These are phyloP conservation scores for Coemansia sp. DNA, from an alignment of 371 early-diverging fungal species.

Conservation along the genomic window DNA sequence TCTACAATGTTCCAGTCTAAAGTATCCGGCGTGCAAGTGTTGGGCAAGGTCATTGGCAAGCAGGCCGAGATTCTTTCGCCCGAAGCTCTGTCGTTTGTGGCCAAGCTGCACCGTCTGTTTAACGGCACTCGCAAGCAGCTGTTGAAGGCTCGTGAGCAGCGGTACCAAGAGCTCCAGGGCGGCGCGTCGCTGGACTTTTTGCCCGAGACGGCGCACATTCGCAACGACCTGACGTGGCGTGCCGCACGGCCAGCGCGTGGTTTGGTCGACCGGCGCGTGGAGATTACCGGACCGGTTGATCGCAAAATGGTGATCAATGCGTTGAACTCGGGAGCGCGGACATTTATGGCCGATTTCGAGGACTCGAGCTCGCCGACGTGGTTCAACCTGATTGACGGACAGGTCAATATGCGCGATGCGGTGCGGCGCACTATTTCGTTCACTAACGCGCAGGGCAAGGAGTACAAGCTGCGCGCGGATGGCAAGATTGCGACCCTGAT, in stretches of 20 bases:
- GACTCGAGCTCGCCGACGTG: conserved; percentile 95
- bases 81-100: conserved; percentile 77
- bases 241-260: conserved; percentile 90
- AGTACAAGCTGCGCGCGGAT: conserved; percentile 79
- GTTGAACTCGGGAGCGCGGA: conserved; percentile 85
- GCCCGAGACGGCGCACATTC: conserved; percentile 85
- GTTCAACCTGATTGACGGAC: conserved; percentile 83
- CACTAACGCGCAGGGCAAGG: conserved; percentile 84
- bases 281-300: conserved; percentile 97
- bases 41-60: conserved; percentile 60
- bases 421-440: conserved; percentile 80
- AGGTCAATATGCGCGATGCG: conserved; percentile 92
- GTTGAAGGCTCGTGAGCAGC: conserved; percentile 67
- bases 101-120: conserved; percentile 82
- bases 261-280: conserved; percentile 87
- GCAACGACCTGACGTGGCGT: conserved; percentile 84
- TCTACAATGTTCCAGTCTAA: conserved; percentile 43
- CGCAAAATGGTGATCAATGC: conserved; percentile 98
- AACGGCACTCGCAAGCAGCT: conserved; percentile 80
- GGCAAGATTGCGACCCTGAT: conserved; percentile 83
- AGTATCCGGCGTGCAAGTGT: conserved; percentile 65
- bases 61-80: conserved; percentile 74
- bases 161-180: conserved; percentile 76
- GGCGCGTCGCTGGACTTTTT: conserved; percentile 87
- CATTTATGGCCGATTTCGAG: conserved; percentile 98